Evolutionary conservation across 192 early-diverging fungal species (phyloP).

Genomic region (Gonapodya sp.): DNA sequence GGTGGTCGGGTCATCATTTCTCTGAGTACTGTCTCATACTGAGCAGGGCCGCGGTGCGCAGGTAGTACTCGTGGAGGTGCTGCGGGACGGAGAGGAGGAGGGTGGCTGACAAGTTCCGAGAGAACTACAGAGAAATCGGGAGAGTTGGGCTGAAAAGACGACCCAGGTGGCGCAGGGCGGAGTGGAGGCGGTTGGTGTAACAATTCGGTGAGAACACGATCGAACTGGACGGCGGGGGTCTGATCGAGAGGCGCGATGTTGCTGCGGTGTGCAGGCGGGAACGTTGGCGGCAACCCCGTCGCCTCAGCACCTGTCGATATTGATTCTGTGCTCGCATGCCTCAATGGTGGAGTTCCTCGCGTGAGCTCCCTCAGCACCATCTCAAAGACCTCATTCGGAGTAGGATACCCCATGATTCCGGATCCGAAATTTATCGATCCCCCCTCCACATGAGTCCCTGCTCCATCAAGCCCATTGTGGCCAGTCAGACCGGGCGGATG

Average conservation of each 20-base stretch:
- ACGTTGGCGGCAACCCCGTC: neutral
- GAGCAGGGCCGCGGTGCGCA: neutral
- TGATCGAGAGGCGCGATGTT: neutral
- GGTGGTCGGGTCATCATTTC: neutral
- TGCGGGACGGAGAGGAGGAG: neutral
- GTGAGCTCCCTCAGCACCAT: neutral
- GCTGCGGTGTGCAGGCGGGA: neutral
- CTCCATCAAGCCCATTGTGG: too few relatives aligned
- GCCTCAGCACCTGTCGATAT: neutral
- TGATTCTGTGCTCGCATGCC: neutral
- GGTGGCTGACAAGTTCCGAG: neutral
- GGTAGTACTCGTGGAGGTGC: neutral
- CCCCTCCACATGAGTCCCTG: too few relatives aligned
- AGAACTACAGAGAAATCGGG: neutral
- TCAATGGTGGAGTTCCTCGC: neutral
- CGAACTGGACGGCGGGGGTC: neutral
- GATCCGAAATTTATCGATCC: too few relatives aligned
- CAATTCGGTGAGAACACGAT: neutral
- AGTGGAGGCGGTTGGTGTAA: neutral
- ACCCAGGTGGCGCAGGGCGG: neutral
- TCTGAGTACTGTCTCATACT: neutral
- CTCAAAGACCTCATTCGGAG: neutral
- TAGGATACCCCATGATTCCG: too few relatives aligned
- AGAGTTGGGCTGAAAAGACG: neutral
- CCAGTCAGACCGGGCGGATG: too few relatives aligned